Percentiles rank a stretch among this genome's conserved stretches.
These are phyloP conservation scores for Pleurotus tuber-regium DNA, from an alignment of 768 basidiomycete genomes.

Conservation along the genomic window DNA sequence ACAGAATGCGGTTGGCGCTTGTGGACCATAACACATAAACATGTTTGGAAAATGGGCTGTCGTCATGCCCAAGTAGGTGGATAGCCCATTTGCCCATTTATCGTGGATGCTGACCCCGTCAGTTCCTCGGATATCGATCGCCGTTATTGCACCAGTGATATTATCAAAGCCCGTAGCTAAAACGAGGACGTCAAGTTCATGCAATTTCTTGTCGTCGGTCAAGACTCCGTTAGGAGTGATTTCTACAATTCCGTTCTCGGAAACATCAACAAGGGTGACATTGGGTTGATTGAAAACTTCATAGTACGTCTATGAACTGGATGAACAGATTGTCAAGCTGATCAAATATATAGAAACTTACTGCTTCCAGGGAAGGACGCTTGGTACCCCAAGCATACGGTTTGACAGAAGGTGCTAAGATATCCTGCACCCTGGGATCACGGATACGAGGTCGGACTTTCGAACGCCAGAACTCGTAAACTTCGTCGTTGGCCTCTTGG, in stretches of 20 bases:
- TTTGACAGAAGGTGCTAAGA: constrained; percentile 20
- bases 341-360: background rate
- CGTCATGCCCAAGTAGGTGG: constrained; percentile 16
- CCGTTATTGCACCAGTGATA: constrained; percentile 11
- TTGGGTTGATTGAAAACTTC: constrained; percentile 17
- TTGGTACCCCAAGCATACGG: constrained; percentile 25
- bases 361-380: constrained; percentile 20
- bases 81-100: constrained; percentile 15
- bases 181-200: constrained; percentile 16
- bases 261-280: constrained; percentile 16
- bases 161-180: constrained; percentile 18
- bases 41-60: constrained; percentile 15
- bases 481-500: constrained; percentile 19
- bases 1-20: constrained; percentile 13
- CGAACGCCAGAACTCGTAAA: constrained; percentile 24
- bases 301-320: background rate
- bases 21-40: constrained; percentile 18
- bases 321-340: background rate
- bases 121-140: constrained; percentile 16
- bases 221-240: constrained; percentile 14
- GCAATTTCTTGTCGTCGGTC: constrained; percentile 10
- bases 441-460: constrained; percentile 19
- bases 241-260: constrained; percentile 14
- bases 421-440: constrained; percentile 19
- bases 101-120: constrained; percentile 14